phyloP scores from a whole-genome alignment of 192 early-diverging fungal species.

The Backusella westeae region DNA sequence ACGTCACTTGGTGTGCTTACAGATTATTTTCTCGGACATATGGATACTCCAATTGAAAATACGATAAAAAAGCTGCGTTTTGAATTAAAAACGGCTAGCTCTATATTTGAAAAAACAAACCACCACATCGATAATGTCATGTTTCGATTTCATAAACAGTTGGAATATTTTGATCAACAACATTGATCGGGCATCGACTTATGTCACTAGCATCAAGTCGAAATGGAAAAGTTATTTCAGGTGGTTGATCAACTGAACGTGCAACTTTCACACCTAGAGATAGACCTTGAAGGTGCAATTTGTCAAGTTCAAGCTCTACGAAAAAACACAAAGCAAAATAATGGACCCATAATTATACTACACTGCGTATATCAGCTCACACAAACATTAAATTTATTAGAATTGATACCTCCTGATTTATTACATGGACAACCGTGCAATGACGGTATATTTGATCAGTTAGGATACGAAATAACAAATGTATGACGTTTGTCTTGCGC shows the following conservation, averaged over 20 bases:
- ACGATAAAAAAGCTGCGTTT: conserved; percentile 35
- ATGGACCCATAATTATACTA: neutral
- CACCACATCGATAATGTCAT: conserved; percentile 23
- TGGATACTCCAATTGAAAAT: conserved; percentile 13
- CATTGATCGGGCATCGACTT: conserved; percentile 17
- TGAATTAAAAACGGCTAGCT: conserved; percentile 44
- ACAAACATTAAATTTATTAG: neutral
- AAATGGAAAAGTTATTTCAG: conserved; percentile 27
- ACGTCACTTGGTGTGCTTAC: conserved; percentile 41
- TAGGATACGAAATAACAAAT: conserved; percentile 17
- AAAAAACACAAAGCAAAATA: neutral
- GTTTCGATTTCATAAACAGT: conserved; percentile 18
- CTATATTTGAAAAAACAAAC: conserved; percentile 45
- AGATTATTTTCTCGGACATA: conserved; percentile 36
- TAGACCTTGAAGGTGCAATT: conserved; percentile 13
- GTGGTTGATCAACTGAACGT: conserved; percentile 23
- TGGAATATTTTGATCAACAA: conserved; percentile 24
- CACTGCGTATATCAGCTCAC: conserved; percentile 5
- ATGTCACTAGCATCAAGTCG: conserved; percentile 12
- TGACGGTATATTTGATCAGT: neutral
- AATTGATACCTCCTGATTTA: neutral
- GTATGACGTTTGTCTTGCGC: conserved; percentile 37
- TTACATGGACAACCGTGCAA: neutral
- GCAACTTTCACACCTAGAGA: conserved; percentile 19
- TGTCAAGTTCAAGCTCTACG: conserved; percentile 9